These are phyloP conservation scores for Solanum pimpinellifolium DNA, from an alignment of 257 asterid genomes.

Conservation along the genomic window DNA sequence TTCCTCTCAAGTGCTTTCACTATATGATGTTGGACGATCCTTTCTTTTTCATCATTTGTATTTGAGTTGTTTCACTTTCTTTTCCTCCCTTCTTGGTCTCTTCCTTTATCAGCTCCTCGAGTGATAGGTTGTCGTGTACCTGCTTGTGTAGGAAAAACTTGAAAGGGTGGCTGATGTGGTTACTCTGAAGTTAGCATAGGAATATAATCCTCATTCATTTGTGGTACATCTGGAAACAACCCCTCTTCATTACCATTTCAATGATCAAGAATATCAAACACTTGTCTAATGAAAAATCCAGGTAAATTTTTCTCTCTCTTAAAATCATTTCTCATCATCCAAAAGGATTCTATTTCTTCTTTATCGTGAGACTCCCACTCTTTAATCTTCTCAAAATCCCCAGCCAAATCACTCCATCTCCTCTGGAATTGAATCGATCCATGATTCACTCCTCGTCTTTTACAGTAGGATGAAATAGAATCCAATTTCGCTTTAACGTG, in stretches of 20 bases:
- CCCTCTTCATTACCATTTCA: slow-evolving; percentile 12
- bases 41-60: slow-evolving; percentile 34
- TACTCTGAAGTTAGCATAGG: neutral
- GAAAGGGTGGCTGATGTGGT: neutral
- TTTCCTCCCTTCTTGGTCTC: slow-evolving; percentile 38
- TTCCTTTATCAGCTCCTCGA: slow-evolving; percentile 23
- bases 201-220: slow-evolving; percentile 15
- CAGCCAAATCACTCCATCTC: too few species aligned
- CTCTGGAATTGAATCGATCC: neutral
- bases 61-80: slow-evolving; percentile 31
- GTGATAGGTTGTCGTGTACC: slow-evolving; percentile 35
- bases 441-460: neutral
- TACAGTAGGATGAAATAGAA: too few species aligned
- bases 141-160: neutral
- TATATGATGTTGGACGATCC: slow-evolving; percentile 28
- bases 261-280: slow-evolving; percentile 64
- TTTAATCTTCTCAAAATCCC: slow-evolving; percentile 16
- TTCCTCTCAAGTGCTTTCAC: slow-evolving; percentile 56
- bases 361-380: slow-evolving; percentile 57
- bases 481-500: too few species aligned
- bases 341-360: slow-evolving; percentile 68
- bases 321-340: slow-evolving; percentile 86
- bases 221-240: slow-evolving; percentile 52
- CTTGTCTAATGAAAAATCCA: slow-evolving; percentile 76
- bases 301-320: slow-evolving; percentile 76